Percentiles rank a stretch among this genome's conserved stretches.
Evolutionary conservation across 257 asterid genomes (phyloP).

Genomic region (Euphrasia confusa): DNA sequence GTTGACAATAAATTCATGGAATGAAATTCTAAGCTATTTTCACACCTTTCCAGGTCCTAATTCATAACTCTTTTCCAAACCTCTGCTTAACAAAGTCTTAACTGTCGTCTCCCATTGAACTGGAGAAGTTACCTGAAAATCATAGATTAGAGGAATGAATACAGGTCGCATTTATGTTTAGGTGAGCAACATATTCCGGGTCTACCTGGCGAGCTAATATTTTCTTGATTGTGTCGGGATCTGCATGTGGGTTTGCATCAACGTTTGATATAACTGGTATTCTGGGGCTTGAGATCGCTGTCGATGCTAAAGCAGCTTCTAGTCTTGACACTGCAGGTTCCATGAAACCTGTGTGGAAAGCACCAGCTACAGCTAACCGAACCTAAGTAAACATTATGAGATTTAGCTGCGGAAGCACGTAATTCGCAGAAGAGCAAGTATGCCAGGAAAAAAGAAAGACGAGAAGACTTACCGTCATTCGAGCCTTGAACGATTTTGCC

Average conservation of each 20-base stretch:
- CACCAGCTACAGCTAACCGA: slow-evolving; percentile 96
- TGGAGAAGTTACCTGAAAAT: slow-evolving; percentile 48
- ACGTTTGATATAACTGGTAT: slow-evolving; percentile 95
- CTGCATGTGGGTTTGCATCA: slow-evolving; percentile 76
- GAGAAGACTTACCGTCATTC: slow-evolving; percentile 60
- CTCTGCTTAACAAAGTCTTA: slow-evolving; percentile 38
- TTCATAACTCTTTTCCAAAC: slow-evolving; percentile 53
- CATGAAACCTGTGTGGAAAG: slow-evolving; percentile 92
- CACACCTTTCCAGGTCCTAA: slow-evolving; percentile 87
- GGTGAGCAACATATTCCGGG: not conserved
- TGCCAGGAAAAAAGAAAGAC: not conserved
- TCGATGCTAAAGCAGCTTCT: slow-evolving; percentile 78
- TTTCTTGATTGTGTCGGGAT: slow-evolving; percentile 59
- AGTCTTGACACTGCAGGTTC: slow-evolving; percentile 90
- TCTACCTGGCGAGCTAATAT: slow-evolving; percentile 85
- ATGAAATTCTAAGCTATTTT: not conserved
- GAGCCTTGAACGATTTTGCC: slow-evolving; percentile 95
- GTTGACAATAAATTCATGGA: not conserved
- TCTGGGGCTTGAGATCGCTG: slow-evolving; percentile 68
- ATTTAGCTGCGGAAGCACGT: slow-evolving; percentile 16
- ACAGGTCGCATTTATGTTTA: not conserved
- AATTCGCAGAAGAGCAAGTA: not conserved
- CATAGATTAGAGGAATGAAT: slow-evolving; percentile 1
- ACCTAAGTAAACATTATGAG: slow-evolving; percentile 39
- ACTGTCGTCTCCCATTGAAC: slow-evolving; percentile 42